phyloP scores from a whole-genome alignment of 1,139 yeast species.

The Suhomyces ambrosiae region DNA sequence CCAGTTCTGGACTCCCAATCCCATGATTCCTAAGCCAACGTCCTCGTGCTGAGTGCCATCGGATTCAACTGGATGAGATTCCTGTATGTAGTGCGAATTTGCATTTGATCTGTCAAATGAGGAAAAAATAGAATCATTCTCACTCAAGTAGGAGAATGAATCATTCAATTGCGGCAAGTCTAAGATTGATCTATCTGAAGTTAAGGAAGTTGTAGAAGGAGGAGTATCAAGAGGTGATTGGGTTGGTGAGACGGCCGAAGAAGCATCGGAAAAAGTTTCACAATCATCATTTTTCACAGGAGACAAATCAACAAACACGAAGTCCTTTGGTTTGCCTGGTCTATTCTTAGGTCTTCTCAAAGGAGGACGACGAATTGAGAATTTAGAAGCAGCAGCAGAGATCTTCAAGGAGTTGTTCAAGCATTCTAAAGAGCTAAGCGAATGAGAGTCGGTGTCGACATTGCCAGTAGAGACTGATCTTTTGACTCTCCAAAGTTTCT shows the following conservation, averaged over 20 bases:
- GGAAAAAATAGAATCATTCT: conserved; percentile 16
- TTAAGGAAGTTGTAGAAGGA: conserved; percentile 3
- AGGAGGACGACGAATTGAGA: conserved; percentile 48
- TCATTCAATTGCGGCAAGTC: conserved; percentile 19
- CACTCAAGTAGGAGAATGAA: conserved; percentile 15
- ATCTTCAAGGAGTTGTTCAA: conserved; percentile 49
- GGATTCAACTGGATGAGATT: conserved; percentile 5
- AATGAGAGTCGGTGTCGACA: conserved; percentile 13
- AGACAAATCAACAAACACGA: conserved; percentile 57
- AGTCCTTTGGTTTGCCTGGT: conserved; percentile 56
- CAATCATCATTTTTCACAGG: conserved; percentile 45
- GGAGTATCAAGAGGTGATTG: conserved; percentile 13
- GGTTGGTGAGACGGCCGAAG: conserved; percentile 10
- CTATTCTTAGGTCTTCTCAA: conserved; percentile 53
- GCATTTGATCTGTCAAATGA: conserved; percentile 15
- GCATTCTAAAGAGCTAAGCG: conserved; percentile 38
- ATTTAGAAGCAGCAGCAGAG: conserved; percentile 38
- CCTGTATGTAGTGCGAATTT: conserved; percentile 20
- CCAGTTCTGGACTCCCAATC: conserved; percentile 19
- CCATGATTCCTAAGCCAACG: conserved; percentile 31
- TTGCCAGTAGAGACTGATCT: conserved; percentile 26
- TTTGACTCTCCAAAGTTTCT: conserved; percentile 52
- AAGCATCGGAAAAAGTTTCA: conserved; percentile 13
- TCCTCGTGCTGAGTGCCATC: conserved; percentile 8
- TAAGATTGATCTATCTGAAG: conserved; percentile 15